Conservation (phyloP, 768 basidiomycete species). For the Suillus brevipes region DNA sequence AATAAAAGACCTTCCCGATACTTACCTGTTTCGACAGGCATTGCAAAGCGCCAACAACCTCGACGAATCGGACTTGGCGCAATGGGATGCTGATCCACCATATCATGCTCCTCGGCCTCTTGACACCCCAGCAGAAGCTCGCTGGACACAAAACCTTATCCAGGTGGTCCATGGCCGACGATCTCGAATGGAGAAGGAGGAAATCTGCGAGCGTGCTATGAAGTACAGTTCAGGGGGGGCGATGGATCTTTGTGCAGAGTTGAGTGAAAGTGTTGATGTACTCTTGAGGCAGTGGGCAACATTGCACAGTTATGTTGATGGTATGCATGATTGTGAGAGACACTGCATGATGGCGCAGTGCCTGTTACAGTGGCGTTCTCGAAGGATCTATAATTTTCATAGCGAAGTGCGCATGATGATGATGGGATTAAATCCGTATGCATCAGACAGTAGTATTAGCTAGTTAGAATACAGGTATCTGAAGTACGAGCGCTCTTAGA, state of each 20-base stretch:
- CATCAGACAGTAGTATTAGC: background rate
- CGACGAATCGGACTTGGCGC: background rate
- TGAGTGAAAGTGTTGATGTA: background rate
- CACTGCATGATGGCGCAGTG: background rate
- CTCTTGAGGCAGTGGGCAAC: background rate
- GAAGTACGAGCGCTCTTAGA: background rate
- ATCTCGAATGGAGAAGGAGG: background rate
- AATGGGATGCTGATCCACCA: constrained; percentile 7
- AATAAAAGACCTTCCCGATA: constrained; percentile 2
- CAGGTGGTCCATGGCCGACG: background rate
- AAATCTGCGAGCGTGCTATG: background rate
- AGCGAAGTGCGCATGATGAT: background rate
- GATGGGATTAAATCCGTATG: background rate
- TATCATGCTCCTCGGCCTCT: constrained; percentile 3
- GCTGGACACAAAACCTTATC: background rate
- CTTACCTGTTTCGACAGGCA: constrained; percentile 4
- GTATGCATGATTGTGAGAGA: background rate
- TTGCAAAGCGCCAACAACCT: constrained; percentile 4
- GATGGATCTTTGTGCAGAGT: background rate
- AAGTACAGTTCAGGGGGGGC: background rate
- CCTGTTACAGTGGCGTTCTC: background rate
- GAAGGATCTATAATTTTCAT: background rate
- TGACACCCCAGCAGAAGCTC: background rate
- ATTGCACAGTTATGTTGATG: background rate
- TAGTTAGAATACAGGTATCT: background rate